Conservation (phyloP, 805 yeast genomes). For the Scheffersomyces amazonensis region DNA sequence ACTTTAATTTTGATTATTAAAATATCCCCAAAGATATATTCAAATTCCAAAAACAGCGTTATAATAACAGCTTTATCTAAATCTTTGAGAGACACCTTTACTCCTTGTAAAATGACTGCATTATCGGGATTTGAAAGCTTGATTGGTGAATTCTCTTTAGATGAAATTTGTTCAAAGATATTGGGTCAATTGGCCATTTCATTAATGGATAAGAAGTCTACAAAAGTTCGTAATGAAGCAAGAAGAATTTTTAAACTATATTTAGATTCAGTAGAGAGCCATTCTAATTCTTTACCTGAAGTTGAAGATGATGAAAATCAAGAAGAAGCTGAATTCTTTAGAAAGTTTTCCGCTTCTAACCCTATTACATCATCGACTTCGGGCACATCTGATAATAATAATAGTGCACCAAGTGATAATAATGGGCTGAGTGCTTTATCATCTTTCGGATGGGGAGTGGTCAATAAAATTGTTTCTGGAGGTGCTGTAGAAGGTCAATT, state of each 20-base stretch:
- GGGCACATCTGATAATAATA: background rate
- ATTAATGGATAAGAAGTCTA: conserved; percentile 65
- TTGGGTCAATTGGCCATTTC: conserved; percentile 84
- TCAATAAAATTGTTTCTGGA: conserved; percentile 31
- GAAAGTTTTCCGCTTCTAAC: conserved; percentile 15
- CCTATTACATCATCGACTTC: conserved; percentile 1
- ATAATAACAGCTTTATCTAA: conserved; percentile 84
- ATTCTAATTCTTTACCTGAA: conserved; percentile 32
- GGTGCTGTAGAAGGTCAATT: conserved; percentile 28
- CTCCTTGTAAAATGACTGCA: conserved; percentile 74
- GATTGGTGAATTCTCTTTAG: conserved; percentile 65
- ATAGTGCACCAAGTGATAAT: conserved; percentile 8
- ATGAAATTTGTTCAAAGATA: conserved; percentile 74
- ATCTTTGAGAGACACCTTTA: conserved; percentile 74
- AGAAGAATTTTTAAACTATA: conserved; percentile 62
- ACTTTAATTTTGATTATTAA: conserved; percentile 69
- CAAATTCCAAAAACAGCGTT: conserved; percentile 62
- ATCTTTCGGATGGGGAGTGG: conserved; percentile 36
- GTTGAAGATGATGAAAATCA: conserved; percentile 35
- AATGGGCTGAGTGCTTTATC: conserved; percentile 11
- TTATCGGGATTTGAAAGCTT: conserved; percentile 68
- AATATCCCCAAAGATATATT: conserved; percentile 58
- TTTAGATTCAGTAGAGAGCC: conserved; percentile 35
- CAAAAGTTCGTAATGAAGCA: conserved; percentile 70
- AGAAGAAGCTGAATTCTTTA: conserved; percentile 37